phyloP scores from a whole-genome alignment of 495 filamentous ascomycete genomes.

The Penicillium coprophilum region DNA sequence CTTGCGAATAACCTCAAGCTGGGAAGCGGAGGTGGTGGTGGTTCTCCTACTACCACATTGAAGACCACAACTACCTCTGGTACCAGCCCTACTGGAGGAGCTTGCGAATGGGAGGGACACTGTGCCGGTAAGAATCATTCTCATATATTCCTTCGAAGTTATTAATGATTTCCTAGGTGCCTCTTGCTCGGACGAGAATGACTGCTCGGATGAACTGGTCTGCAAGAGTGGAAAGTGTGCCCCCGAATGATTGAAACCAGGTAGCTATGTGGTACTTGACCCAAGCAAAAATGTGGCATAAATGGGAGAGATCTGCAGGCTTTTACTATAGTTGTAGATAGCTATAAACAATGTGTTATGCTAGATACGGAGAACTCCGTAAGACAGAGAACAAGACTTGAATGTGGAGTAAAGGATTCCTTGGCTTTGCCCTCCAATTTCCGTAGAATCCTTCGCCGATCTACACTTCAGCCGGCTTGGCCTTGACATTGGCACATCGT shows the following conservation, averaged over 20 bases:
- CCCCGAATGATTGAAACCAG: constrained; percentile 2
- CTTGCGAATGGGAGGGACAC: constrained; percentile 25
- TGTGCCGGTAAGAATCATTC: constrained; percentile 18
- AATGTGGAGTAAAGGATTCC: too few relatives aligned
- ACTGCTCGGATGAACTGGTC: constrained; percentile 22
- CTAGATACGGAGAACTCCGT: too few relatives aligned
- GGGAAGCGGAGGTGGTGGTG: constrained; percentile 3
- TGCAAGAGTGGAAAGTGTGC: constrained; percentile 24
- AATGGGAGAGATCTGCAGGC: background rate
- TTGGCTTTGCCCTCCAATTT: too few relatives aligned
- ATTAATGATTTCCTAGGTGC: constrained; percentile 15
- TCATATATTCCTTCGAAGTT: background rate
- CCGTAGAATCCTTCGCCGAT: too few relatives aligned
- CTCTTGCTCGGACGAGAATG: constrained; percentile 21
- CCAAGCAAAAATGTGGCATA: background rate
- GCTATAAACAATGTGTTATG: background rate
- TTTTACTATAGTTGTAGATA: background rate
- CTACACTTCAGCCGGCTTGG: too few relatives aligned
- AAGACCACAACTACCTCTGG: constrained; percentile 5
- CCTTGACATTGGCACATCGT: too few relatives aligned
- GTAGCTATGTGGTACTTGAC: background rate
- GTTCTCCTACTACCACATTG: background rate
- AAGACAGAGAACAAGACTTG: too few relatives aligned
- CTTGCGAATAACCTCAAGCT: constrained; percentile 40
- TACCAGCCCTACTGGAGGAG: background rate